A percentile compares a stretch with the other conserved stretches of the same genome.
Evolutionary conservation across 805 yeast species (phyloP).

Genomic region (Wickerhamiella siamensis): DNA sequence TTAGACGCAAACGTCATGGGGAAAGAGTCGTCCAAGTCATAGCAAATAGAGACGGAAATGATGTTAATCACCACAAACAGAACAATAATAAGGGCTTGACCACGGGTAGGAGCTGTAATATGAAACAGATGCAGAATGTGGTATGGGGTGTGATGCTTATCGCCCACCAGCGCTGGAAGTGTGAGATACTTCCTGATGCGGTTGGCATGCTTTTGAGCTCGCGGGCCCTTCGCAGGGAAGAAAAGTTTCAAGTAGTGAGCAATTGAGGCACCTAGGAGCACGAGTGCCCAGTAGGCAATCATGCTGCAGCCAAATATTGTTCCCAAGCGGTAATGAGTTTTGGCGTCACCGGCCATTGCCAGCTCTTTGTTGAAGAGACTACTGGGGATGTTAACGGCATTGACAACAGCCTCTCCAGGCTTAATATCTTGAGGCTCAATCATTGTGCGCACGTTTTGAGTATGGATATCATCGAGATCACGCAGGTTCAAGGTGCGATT

Average conservation of each 20-base stretch:
- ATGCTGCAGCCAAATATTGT: constrained; percentile 20
- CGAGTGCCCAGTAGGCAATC: constrained; percentile 23
- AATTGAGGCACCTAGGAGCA: constrained; percentile 16
- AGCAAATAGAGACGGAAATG: constrained; percentile 16
- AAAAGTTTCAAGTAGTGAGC: constrained; percentile 15
- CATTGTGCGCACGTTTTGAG: constrained; percentile 16
- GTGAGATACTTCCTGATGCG: constrained; percentile 20
- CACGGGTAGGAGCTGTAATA: constrained; percentile 29
- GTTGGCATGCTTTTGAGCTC: constrained; percentile 8
- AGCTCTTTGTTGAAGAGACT: constrained; percentile 11
- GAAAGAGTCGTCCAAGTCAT: constrained; percentile 9
- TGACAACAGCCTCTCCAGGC: background rate
- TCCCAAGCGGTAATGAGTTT: constrained; percentile 21
- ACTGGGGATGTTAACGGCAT: constrained; percentile 14
- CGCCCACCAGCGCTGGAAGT: constrained; percentile 23
- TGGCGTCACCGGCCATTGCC: constrained; percentile 17
- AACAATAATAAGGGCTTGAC: constrained; percentile 27
- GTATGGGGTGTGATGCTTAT: constrained; percentile 21
- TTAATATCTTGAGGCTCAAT: constrained; percentile 7
- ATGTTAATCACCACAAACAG: constrained; percentile 25
- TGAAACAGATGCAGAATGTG: constrained; percentile 8
- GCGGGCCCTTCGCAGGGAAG: constrained; percentile 18
- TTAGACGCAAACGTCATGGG: constrained; percentile 25
- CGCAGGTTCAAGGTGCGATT: constrained; percentile 13
- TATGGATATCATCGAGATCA: constrained; percentile 20